Base-by-base conservation (phyloP, 768 basidiomycete genomes). In the Harrya chromipes region DNA sequence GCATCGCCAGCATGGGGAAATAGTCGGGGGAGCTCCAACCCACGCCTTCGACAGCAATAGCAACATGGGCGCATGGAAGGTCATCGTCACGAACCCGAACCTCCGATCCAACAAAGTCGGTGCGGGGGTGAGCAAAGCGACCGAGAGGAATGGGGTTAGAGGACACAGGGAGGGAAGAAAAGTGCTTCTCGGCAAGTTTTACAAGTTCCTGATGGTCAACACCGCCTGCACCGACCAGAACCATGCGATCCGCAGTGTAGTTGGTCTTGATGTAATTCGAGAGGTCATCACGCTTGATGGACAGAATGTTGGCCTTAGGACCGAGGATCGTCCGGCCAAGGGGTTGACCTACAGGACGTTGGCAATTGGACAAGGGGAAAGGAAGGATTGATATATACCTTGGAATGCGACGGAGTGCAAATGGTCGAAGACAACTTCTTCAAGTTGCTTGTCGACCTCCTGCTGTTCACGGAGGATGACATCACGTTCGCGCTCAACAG, bases 1-100 rank as follows among this genome's bases (percentile, higher is more conserved):
- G 91, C 86, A 97, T 90, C 67, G 92, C 94, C 74, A 97, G 84
- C 94, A 99, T 95, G 53, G 94, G 92, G 84, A 91, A 98, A 79
- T 98, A 98, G 73, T 99, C 97, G 24, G 95, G 94, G 10, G 89
- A 93, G 61, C 86, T 90, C 94, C 95, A 97, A 70, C 92, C 85
- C 49, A 95, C 94, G 69, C 97, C 97, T 69, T 98, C 94, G 40
- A 98, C 94, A 26, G 97, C 92, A 62, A 99, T 87, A 55, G 95
- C 95, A 64, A 99, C 80, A 76, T 98, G 88, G 52, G 89, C 87
- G 6, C 91, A 93, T 21, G 85, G 79, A 66, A 88, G 74, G 48
- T 87, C 85, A 73, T 98, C 97, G 67, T 99, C 92, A 41, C 95
- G 87, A 54, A 98, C 73, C 61, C 95, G 88, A 52, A 97, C 95